Conservation (phyloP, 352 stramenopile genomes). For the Globisporangium solare region DNA sequence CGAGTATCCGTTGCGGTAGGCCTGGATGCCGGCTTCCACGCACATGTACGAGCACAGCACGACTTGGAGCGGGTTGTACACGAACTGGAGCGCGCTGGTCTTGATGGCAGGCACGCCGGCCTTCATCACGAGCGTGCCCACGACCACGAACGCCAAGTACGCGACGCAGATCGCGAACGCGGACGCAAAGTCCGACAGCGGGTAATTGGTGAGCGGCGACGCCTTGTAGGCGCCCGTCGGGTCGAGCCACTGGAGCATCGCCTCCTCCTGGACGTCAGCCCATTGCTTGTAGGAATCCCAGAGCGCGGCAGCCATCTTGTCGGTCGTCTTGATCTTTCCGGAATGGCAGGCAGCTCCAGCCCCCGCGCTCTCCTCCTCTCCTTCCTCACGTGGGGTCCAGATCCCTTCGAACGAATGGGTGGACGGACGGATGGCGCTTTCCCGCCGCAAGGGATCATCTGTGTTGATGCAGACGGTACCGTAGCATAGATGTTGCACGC, state of each 20-base stretch:
- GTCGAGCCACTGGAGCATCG: conserved; percentile 48
- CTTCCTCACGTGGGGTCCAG: conserved; percentile 12
- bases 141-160: conserved; percentile 64
- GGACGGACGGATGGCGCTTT: conserved; percentile 5
- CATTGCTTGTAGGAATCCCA: conserved; percentile 58
- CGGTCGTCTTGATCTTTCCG: conserved; percentile 11
- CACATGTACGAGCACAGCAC: conserved; percentile 97
- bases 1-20: conserved; percentile 91
- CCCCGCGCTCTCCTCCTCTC: neutral
- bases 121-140: conserved; percentile 78
- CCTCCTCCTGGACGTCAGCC: conserved; percentile 39
- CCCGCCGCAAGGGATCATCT: conserved; percentile 5
- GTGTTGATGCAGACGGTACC: conserved; percentile 1
- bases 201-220: conserved; percentile 34
- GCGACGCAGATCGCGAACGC: conserved; percentile 52
- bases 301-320: conserved; percentile 31
- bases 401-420: conserved; percentile 2
- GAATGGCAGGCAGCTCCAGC: neutral
- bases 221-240: conserved; percentile 40
- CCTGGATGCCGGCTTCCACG: conserved; percentile 90
- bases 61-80: conserved; percentile 97
- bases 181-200: conserved; percentile 48
- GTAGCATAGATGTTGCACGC: conserved; percentile 3
- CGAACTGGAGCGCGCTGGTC: conserved; percentile 87
- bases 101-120: conserved; percentile 66